Percentiles rank a stretch among this genome's conserved stretches.
phyloP scores from a whole-genome alignment of 2,329 filamentous ascomycete genomes.

The Tolypocladium ovalisporum region DNA sequence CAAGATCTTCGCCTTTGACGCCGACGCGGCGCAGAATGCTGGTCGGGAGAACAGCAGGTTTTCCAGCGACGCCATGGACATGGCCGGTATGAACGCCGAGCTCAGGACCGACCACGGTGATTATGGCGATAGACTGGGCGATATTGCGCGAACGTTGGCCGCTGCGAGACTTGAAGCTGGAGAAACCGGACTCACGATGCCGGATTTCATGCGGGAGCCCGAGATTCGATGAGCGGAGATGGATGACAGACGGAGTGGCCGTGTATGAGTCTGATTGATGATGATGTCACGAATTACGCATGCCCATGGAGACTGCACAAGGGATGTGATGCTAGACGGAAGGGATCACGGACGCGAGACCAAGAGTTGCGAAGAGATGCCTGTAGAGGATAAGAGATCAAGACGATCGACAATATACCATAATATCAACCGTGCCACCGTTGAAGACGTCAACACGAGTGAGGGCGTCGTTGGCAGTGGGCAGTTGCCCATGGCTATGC shows the following conservation, averaged over 20 bases:
- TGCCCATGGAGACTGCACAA: background rate
- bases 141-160: constrained; percentile 16
- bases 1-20: constrained; percentile 64
- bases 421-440: no score
- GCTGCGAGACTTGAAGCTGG: constrained; percentile 19
- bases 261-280: background rate
- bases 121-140: constrained; percentile 13
- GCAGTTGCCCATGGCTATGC: background rate
- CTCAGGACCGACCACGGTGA: constrained; percentile 1
- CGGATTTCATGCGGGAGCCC: constrained; percentile 31
- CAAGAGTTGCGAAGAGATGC: background rate
- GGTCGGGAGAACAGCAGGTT: constrained; percentile 22
- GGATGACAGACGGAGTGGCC: background rate
- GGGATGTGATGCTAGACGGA: background rate
- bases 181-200: constrained; percentile 23
- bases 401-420: background rate
- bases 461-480: background rate
- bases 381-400: background rate
- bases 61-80: constrained; percentile 15
- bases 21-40: constrained; percentile 31
- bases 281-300: background rate
- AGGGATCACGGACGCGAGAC: background rate
- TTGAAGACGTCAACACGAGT: background rate
- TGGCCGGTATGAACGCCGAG: constrained; percentile 10
- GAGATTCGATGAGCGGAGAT: constrained; percentile 23